A percentile compares a stretch with the other conserved stretches of the same genome.
Evolutionary conservation across 768 basidiomycete species (phyloP).

Genomic region (Tricholoma terreum): DNA sequence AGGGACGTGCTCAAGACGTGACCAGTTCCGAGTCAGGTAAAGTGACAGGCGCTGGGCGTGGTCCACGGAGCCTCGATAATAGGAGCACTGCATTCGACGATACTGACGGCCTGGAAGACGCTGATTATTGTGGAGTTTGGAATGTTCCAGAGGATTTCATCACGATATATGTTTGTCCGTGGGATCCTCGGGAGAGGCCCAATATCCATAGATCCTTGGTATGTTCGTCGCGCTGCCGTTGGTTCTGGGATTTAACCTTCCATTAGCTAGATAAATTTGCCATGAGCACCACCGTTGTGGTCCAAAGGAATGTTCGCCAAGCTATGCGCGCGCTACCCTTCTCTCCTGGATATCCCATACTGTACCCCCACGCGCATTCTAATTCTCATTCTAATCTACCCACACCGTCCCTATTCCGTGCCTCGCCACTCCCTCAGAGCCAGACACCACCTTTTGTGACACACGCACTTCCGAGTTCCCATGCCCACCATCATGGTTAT

Average conservation of each 20-base stretch:
- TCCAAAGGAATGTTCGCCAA: conserved; percentile 42
- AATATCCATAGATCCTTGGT: conserved; percentile 64
- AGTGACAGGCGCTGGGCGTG: background rate
- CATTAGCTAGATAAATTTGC: conserved; percentile 73
- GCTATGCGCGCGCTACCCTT: conserved; percentile 33
- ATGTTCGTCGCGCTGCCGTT: conserved; percentile 24
- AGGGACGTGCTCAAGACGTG: conserved; percentile 19
- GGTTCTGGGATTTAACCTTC: conserved; percentile 5
- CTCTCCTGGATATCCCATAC: conserved; percentile 12
- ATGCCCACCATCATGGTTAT: conserved; percentile 11
- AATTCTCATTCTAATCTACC: conserved; percentile 29
- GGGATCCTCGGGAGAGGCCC: conserved; percentile 63
- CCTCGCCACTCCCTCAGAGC: conserved; percentile 22
- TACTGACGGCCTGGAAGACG: conserved; percentile 21
- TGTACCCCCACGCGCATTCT: conserved; percentile 19
- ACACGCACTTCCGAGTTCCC: conserved; percentile 14
- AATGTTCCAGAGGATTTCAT: conserved; percentile 68
- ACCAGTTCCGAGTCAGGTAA: conserved; percentile 4
- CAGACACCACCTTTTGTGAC: conserved; percentile 25
- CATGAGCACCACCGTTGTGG: conserved; percentile 62
- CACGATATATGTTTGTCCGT: conserved; percentile 67
- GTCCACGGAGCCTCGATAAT: background rate
- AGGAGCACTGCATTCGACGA: background rate
- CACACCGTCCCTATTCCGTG: conserved; percentile 22
- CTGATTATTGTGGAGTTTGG: conserved; percentile 42